phyloP scores from a whole-genome alignment of 306 rosid species.

The Begonia masoniana region DNA sequence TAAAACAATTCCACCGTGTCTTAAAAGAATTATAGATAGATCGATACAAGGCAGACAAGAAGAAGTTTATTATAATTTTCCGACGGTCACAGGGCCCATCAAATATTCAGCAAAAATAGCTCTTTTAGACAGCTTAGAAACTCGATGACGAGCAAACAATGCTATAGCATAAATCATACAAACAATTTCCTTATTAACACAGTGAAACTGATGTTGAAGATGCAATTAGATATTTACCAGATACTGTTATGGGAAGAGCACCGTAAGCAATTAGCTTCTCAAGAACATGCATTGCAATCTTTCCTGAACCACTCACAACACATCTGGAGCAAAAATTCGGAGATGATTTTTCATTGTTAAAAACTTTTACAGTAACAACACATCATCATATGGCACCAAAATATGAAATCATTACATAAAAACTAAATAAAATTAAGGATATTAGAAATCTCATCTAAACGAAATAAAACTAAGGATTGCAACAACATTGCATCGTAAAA shows the following conservation, averaged over 20 bases:
- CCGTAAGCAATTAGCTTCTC: slow-evolving; percentile 97
- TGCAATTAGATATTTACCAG: slow-evolving; percentile 37
- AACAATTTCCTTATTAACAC: too few species aligned
- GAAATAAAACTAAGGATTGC: not conserved
- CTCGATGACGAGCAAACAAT: too few species aligned
- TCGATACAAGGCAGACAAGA: too few species aligned
- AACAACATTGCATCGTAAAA: slow-evolving; percentile 1
- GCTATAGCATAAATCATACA: too few species aligned
- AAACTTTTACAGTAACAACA: not conserved
- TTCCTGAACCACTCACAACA: slow-evolving; percentile 91
- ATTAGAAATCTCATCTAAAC: too few species aligned
- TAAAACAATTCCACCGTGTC: too few species aligned
- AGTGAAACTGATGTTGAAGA: slow-evolving; percentile 1
- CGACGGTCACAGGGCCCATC: too few species aligned
- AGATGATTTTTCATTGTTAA: slow-evolving; percentile 11
- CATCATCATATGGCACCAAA: not conserved
- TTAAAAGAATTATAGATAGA: too few species aligned
- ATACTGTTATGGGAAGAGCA: slow-evolving; percentile 82
- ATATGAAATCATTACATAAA: slow-evolving; percentile 1
- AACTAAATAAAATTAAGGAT: not conserved
- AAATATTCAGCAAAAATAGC: too few species aligned
- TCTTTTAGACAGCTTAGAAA: too few species aligned
- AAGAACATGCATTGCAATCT: slow-evolving; percentile 95
- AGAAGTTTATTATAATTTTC: too few species aligned
- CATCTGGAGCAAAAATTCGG: slow-evolving; percentile 41